A percentile compares a stretch with the other conserved stretches of the same genome.
Conservation (phyloP, 2,329 filamentous ascomycete genomes). For the Nigrospora sphaerica region DNA sequence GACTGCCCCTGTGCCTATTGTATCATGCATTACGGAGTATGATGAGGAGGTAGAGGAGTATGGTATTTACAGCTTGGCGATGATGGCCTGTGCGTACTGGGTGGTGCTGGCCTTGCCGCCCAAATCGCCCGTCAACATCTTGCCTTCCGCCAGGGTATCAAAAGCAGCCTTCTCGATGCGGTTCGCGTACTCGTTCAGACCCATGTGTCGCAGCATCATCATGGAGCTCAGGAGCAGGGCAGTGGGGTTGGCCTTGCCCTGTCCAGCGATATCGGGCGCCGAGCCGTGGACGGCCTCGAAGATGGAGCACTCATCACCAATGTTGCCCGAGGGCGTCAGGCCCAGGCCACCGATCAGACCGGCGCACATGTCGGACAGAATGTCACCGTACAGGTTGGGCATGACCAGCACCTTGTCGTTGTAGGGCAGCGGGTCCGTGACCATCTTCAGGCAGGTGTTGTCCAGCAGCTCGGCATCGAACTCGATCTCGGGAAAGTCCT, state of each 20-base stretch:
- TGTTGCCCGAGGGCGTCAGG: constrained; percentile 96
- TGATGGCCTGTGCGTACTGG: constrained; percentile 92
- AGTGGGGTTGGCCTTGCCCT: constrained; percentile 94
- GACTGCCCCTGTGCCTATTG: constrained; percentile 8
- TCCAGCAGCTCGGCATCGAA: constrained; percentile 97
- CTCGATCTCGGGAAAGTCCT: constrained; percentile 93
- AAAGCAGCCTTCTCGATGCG: constrained; percentile 95
- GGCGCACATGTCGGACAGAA: constrained; percentile 98
- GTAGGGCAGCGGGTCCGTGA: constrained; percentile 91
- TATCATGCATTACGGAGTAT: constrained; percentile 14
- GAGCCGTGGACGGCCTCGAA: constrained; percentile 99
- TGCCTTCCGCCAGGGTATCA: constrained; percentile 90
- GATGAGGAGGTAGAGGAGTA: constrained; percentile 1
- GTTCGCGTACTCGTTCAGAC: constrained; percentile 72
- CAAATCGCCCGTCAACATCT: constrained; percentile 90
- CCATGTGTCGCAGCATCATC: constrained; percentile 99
- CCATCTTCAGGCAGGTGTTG: constrained; percentile 99
- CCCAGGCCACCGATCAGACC: constrained; percentile 96
- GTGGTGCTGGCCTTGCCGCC: constrained; percentile 93
- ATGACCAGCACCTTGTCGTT: constrained; percentile 98
- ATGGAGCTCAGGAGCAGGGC: constrained; percentile 91
- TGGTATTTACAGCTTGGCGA: constrained; percentile 48
- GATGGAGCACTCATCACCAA: constrained; percentile 98
- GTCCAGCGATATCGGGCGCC: constrained; percentile 91
- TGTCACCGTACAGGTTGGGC: constrained; percentile 99